phyloP scores from a whole-genome alignment of 495 filamentous ascomycete genomes.

The Penicillium turbatum region DNA sequence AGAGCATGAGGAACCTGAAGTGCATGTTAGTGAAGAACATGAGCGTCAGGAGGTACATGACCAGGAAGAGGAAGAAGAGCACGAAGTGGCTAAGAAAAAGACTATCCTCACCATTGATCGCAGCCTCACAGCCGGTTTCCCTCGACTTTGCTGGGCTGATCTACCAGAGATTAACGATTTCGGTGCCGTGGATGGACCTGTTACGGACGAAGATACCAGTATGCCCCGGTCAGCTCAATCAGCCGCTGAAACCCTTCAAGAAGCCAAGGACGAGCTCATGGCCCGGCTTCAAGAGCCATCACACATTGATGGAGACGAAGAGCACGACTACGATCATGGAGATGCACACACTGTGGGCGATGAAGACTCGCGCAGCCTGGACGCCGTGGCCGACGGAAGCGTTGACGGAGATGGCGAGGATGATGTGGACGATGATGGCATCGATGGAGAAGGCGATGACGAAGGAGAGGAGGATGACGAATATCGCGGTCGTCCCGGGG shows the following conservation, averaged over 20 bases:
- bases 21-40: neutral
- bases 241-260: constrained; percentile 50
- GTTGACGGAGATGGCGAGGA: constrained; percentile 60
- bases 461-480: constrained; percentile 62
- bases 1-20: constrained; percentile 12
- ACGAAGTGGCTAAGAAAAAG: constrained; percentile 37
- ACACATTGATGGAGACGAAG: constrained; percentile 39
- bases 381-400: constrained; percentile 49
- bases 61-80: constrained; percentile 16
- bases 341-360: constrained; percentile 46
- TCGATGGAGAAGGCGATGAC: constrained; percentile 22
- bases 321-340: constrained; percentile 45
- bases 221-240: constrained; percentile 53
- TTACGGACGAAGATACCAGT: constrained; percentile 47
- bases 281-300: constrained; percentile 50
- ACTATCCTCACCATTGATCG: constrained; percentile 44
- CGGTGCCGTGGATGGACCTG: constrained; percentile 33
- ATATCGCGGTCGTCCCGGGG: constrained; percentile 74
- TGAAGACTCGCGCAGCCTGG: constrained; percentile 45
- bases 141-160: constrained; percentile 46
- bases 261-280: constrained; percentile 58
- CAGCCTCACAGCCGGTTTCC: constrained; percentile 41
- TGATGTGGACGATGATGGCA: constrained; percentile 50
- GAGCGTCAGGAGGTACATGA: neutral
- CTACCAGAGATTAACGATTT: constrained; percentile 46